These are phyloP conservation scores for Saposhnikovia divaricata DNA, from an alignment of 129 eudicot species.

Conservation along the genomic window DNA sequence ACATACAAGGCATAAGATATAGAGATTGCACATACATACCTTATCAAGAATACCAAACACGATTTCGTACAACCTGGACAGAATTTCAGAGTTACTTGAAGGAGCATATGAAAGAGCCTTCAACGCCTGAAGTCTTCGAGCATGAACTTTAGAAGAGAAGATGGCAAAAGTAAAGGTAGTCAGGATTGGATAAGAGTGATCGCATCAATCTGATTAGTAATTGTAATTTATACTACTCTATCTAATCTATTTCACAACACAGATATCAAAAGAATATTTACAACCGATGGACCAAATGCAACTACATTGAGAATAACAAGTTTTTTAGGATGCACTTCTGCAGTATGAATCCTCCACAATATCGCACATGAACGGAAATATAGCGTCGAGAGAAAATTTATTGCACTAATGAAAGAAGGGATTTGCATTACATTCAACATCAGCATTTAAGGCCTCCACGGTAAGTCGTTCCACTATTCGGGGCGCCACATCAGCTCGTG, in stretches of 20 bases:
- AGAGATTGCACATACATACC: conserved; percentile 37
- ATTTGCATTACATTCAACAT: conserved; percentile 63
- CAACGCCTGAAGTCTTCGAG: conserved; percentile 71
- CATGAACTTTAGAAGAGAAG: conserved; percentile 47
- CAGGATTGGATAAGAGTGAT: conserved; percentile 1
- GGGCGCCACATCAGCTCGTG: conserved; percentile 97
- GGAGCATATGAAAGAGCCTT: conserved; percentile 79
- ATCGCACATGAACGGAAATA: background rate
- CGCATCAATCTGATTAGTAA: background rate
- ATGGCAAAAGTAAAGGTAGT: conserved; percentile 11
- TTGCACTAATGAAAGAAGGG: conserved; percentile 6
- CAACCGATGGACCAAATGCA: background rate
- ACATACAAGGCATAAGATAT: background rate
- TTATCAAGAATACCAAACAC: conserved; percentile 88
- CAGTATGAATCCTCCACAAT: background rate
- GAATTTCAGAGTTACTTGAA: conserved; percentile 69
- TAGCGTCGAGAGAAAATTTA: conserved; percentile 9
- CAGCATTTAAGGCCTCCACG: conserved; percentile 71
- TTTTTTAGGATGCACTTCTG: background rate
- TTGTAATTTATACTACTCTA: background rate
- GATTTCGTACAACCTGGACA: conserved; percentile 68
- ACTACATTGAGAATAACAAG: background rate
- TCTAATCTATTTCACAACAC: background rate
- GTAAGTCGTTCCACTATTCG: conserved; percentile 75
- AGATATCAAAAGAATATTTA: background rate